phyloP scores from a whole-genome alignment of 2,329 filamentous ascomycete species.

The Hypoxylon sp. region DNA sequence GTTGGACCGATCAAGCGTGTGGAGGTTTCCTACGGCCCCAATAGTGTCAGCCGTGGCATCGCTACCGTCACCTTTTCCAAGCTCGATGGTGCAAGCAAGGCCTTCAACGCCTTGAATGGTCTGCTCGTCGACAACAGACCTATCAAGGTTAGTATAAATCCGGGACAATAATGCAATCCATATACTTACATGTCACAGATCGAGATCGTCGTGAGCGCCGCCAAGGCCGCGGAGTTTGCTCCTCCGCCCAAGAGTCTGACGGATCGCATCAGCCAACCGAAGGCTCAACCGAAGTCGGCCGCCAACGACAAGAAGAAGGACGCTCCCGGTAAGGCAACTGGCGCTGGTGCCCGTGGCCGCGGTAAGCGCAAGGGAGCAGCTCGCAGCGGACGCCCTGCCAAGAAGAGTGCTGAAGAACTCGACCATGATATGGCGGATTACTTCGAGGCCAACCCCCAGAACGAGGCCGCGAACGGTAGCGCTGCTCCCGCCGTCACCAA shows the following conservation, averaged over 20 bases:
- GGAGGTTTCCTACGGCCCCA: constrained; percentile 90
- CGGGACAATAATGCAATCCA: neutral
- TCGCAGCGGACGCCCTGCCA: constrained; percentile 70
- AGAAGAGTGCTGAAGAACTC: constrained; percentile 95
- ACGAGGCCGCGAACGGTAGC: constrained; percentile 55
- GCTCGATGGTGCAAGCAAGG: constrained; percentile 82
- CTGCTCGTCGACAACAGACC: constrained; percentile 88
- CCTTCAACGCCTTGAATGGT: constrained; percentile 84
- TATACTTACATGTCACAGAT: constrained; percentile 64
- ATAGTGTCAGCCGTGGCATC: constrained; percentile 89
- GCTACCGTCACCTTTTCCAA: constrained; percentile 88
- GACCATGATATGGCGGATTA: constrained; percentile 99
- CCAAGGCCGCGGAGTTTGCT: constrained; percentile 71
- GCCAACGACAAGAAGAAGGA: constrained; percentile 74
- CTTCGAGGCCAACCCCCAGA: constrained; percentile 66
- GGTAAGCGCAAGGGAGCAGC: constrained; percentile 56
- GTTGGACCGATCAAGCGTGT: constrained; percentile 92
- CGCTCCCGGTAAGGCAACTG: constrained; percentile 54
- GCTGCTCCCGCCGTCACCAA: constrained; percentile 56
- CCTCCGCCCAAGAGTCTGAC: constrained; percentile 74
- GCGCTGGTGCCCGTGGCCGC: constrained; percentile 54
- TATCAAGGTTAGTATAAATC: constrained; percentile 76
- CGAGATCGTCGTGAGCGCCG: constrained; percentile 86
- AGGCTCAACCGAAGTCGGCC: constrained; percentile 83
- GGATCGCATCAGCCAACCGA: constrained; percentile 80